phyloP scores from a whole-genome alignment of 768 basidiomycete species.

The Paxillus rubicundulus region DNA sequence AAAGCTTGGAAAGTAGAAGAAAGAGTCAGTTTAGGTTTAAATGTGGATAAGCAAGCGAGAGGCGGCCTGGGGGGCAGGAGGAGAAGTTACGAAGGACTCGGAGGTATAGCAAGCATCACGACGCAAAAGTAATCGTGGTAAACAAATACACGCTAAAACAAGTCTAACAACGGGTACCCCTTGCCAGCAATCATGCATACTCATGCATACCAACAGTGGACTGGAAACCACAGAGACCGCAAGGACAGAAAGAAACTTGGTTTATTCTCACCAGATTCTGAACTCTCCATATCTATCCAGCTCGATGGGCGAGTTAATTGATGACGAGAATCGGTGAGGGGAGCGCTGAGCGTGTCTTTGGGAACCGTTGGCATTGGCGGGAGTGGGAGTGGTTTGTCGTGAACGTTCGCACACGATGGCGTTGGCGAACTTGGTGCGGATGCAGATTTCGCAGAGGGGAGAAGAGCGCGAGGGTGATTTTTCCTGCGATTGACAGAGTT shows the following conservation, averaged over 20 bases:
- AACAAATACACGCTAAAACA: constrained; percentile 17
- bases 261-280: constrained; percentile 19
- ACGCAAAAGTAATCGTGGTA: constrained; percentile 22
- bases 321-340: constrained; percentile 28
- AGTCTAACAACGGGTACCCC: neutral
- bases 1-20: constrained; percentile 16
- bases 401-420: constrained; percentile 7
- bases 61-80: neutral
- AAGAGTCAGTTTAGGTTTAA: constrained; percentile 16
- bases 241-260: constrained; percentile 1
- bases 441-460: constrained; percentile 21
- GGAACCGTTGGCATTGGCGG: constrained; percentile 32
- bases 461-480: constrained; percentile 22
- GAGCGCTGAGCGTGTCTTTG: constrained; percentile 20
- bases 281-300: constrained; percentile 22
- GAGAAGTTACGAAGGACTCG: constrained; percentile 5
- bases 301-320: constrained; percentile 16
- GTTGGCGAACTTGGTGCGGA: constrained; percentile 29
- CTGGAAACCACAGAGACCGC: constrained; percentile 14
- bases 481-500: constrained; percentile 11
- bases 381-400: constrained; percentile 42
- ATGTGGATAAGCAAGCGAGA: constrained; percentile 20
- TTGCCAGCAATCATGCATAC: constrained; percentile 4
- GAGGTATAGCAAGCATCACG: constrained; percentile 7
- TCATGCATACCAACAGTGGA: constrained; percentile 3